phyloP scores from a whole-genome alignment of 2,329 filamentous ascomycete genomes.

The Rhynchosporium graminicola region DNA sequence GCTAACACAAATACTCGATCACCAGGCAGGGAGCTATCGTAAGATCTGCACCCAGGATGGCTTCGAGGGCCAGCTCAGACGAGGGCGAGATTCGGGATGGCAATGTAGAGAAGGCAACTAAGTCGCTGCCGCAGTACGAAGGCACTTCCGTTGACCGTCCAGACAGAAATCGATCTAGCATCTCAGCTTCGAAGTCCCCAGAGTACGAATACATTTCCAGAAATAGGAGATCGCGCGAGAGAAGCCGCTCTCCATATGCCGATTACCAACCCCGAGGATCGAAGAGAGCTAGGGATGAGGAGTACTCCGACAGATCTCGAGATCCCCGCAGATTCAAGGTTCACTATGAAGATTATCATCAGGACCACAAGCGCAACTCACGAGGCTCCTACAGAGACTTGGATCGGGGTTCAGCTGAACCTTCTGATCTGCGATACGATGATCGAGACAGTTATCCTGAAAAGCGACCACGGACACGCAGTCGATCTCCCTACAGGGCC shows the following conservation, averaged over 20 bases:
- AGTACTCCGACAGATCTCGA: slow-evolving; percentile 50
- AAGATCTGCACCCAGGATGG: slow-evolving; percentile 44
- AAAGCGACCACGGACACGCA: slow-evolving; percentile 56
- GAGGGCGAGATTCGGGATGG: slow-evolving; percentile 86
- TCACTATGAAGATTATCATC: slow-evolving; percentile 58
- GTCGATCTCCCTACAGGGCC: slow-evolving; percentile 50
- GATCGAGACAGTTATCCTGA: slow-evolving; percentile 53
- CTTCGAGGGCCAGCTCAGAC: slow-evolving; percentile 66
- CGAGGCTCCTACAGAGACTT: slow-evolving; percentile 58
- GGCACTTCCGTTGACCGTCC: slow-evolving; percentile 88
- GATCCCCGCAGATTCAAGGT: slow-evolving; percentile 62
- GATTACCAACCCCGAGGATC: slow-evolving; percentile 51
- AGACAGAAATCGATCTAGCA: slow-evolving; percentile 68
- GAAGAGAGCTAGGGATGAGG: slow-evolving; percentile 68
- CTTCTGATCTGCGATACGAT: slow-evolving; percentile 46
- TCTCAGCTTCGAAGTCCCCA: slow-evolving; percentile 41
- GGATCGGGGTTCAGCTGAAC: slow-evolving; percentile 45
- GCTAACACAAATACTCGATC: slow-evolving; percentile 41
- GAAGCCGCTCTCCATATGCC: slow-evolving; percentile 57
- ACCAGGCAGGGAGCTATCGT: slow-evolving; percentile 40
- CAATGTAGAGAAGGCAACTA: slow-evolving; percentile 84
- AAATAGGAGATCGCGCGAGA: slow-evolving; percentile 47
- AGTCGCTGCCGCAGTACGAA: slow-evolving; percentile 74
- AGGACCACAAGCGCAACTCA: slow-evolving; percentile 50
- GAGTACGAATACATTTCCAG: slow-evolving; percentile 48